A percentile compares a stretch with the other conserved stretches of the same genome.
Conservation (phyloP, 2,329 filamentous ascomycete species). For the Clonostachys chloroleuca region DNA sequence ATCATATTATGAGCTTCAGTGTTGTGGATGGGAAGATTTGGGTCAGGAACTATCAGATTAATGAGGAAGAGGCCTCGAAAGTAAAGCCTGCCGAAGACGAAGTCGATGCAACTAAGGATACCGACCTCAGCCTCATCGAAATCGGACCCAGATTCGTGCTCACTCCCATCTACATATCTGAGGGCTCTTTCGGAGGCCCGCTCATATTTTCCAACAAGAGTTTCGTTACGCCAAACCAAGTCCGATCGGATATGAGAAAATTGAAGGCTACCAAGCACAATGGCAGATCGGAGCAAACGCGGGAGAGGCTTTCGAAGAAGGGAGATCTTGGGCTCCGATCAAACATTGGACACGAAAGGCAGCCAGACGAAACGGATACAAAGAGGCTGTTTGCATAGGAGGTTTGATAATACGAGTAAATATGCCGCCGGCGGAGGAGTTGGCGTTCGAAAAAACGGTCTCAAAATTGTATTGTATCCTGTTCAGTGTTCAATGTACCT, state of each 20-base stretch:
- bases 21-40: conserved; percentile 92
- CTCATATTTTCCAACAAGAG: conserved; percentile 98
- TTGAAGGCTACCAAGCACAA: conserved; percentile 77
- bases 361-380: conserved; percentile 70
- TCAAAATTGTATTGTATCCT: too few species aligned
- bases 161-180: conserved; percentile 91
- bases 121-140: conserved; percentile 80
- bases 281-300: conserved; percentile 66
- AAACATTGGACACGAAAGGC: conserved; percentile 56
- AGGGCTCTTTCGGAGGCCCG: conserved; percentile 85
- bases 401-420: background rate
- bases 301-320: conserved; percentile 71
- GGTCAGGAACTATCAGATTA: conserved; percentile 92
- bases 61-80: conserved; percentile 67
- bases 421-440: too few species aligned
- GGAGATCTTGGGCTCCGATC: conserved; percentile 71
- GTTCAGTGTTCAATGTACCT: too few species aligned
- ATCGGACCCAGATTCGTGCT: conserved; percentile 92
- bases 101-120: conserved; percentile 46
- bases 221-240: conserved; percentile 94
- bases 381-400: conserved; percentile 67
- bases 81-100: conserved; percentile 25
- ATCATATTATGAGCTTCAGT: conserved; percentile 91
- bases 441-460: too few species aligned
- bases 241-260: conserved; percentile 74